Evolutionary conservation across 2,329 filamentous ascomycete species (phyloP).

Genomic region (Sarocladiaceae sp.): DNA sequence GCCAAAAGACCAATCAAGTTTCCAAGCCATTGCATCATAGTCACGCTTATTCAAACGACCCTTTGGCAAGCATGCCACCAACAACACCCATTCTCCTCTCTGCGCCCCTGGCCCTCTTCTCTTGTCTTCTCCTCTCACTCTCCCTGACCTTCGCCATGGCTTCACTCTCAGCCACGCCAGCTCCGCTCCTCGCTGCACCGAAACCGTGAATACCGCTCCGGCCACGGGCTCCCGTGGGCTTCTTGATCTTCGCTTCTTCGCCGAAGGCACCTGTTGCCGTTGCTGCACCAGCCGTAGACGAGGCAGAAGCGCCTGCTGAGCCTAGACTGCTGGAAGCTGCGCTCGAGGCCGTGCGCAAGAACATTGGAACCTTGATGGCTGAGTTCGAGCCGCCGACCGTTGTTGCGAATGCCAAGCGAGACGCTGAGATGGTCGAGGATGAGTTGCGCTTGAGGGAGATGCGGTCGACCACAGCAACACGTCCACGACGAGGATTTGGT

Average conservation of each 20-base stretch:
- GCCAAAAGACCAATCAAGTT: neutral
- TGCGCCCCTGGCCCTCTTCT: slow-evolving; percentile 53
- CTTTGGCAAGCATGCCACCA: slow-evolving; percentile 53
- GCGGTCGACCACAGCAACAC: slow-evolving; percentile 62
- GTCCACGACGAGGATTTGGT: slow-evolving; percentile 30
- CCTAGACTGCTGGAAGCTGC: slow-evolving; percentile 24
- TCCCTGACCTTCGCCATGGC: slow-evolving; percentile 50
- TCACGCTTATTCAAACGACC: slow-evolving; percentile 32
- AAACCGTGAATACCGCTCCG: slow-evolving; percentile 58
- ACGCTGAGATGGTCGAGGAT: slow-evolving; percentile 30
- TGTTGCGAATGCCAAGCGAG: slow-evolving; percentile 51
- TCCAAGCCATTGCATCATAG: neutral
- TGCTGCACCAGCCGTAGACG: slow-evolving; percentile 15
- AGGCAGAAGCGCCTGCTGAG: slow-evolving; percentile 15
- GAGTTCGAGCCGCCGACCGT: slow-evolving; percentile 33
- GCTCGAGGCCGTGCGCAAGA: slow-evolving; percentile 61
- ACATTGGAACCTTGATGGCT: slow-evolving; percentile 63
- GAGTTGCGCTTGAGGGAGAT: slow-evolving; percentile 62
- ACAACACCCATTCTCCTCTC: slow-evolving; percentile 53
- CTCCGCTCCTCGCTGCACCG: slow-evolving; percentile 18
- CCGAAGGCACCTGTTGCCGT: slow-evolving; percentile 38
- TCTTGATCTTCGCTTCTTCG: slow-evolving; percentile 54
- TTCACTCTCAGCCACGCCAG: slow-evolving; percentile 45
- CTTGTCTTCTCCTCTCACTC: slow-evolving; percentile 54
- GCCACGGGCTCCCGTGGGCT: slow-evolving; percentile 48